phyloP scores from a whole-genome alignment of 176 grass and related monocot genomes.

The Ensete glaucum region DNA sequence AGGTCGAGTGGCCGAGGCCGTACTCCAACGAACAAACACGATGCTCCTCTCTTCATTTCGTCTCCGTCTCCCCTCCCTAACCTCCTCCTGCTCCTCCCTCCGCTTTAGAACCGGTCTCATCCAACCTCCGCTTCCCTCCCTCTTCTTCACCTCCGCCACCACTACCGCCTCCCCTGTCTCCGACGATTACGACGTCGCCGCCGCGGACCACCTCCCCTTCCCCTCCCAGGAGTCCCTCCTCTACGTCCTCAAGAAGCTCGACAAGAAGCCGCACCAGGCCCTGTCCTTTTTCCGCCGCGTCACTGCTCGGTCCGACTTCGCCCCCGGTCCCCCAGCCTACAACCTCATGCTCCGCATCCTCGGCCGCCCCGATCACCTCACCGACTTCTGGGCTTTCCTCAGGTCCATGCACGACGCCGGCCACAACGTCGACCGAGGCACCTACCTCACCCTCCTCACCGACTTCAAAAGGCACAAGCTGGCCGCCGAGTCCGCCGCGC shows the following conservation, averaged over 20 bases:
- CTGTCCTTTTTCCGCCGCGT: constrained; percentile 54
- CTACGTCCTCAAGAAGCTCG: constrained; percentile 61
- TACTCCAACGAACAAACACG: no score
- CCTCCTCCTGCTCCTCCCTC: constrained; percentile 22
- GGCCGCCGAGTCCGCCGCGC: constrained; percentile 33
- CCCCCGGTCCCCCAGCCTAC: constrained; percentile 42
- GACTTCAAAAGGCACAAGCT: constrained; percentile 66
- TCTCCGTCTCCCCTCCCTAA: background rate
- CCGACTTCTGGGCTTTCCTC: constrained; percentile 81
- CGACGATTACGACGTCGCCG: background rate
- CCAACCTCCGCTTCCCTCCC: constrained; percentile 6
- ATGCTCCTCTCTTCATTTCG: background rate
- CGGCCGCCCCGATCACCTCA: constrained; percentile 24
- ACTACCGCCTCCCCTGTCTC: background rate
- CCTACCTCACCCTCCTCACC: constrained; percentile 56
- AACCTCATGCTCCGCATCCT: constrained; percentile 90
- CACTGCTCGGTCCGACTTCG: constrained; percentile 26
- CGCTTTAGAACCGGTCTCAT: constrained; percentile 21
- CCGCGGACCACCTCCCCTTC: background rate
- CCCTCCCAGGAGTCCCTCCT: constrained; percentile 56
- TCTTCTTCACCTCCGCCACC: background rate
- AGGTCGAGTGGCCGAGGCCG: no score
- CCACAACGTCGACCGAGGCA: constrained; percentile 60
- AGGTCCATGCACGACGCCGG: constrained; percentile 49
- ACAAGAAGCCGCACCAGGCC: constrained; percentile 45